Evolutionary conservation across 1,284 basidiomycete species (phyloP), one percentile per base, ranked within the genome.

Genomic region (Trametes versicolor): DNA sequence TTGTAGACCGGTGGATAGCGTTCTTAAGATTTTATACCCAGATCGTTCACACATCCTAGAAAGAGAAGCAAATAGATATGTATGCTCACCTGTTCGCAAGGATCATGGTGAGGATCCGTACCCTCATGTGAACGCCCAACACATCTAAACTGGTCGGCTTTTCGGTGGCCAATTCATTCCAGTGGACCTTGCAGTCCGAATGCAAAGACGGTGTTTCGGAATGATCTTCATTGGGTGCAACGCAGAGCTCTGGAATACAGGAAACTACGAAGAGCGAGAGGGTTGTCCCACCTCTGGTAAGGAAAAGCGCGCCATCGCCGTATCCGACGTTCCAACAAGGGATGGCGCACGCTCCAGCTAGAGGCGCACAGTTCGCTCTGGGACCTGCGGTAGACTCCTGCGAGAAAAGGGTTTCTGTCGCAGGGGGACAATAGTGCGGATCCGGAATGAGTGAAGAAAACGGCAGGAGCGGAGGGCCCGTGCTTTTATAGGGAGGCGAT

Each of bases 361-460:
- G 80, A 79, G 75, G 72, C 60, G 74, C 29, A 21, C 27, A 39
- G 37, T 21, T 77, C 70, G 57, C 51, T 83, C 81, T 83, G 57
- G 80, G 80, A 81, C 82, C 71, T 75, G 81, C 82, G 77, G 82
- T 83, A 83, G 82, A 77, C 82, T 82, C 82, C 81, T 83, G 78
- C 81, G 76, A 73, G 74, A 73, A 71, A 63, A 60, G 39, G 65
- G 36, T 15, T 49, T 64, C 60, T 63, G 71, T 73, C 76, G 78
- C 80, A 82, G 77, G 82, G 78, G 82, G 82, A 84, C 82, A 84
- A 83, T 83, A 83, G 79, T 82, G 82, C 82, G 73, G 76, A 80
- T 78, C 80, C 81, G 66, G 71, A 72, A 83, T 81, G 80, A 81
- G 81, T 80, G 52, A 69, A 50, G 65, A 56, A 67, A 60, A 39